Evolutionary conservation across 2,329 filamentous ascomycete species (phyloP).

Genomic region (Botrytis fragariae): DNA sequence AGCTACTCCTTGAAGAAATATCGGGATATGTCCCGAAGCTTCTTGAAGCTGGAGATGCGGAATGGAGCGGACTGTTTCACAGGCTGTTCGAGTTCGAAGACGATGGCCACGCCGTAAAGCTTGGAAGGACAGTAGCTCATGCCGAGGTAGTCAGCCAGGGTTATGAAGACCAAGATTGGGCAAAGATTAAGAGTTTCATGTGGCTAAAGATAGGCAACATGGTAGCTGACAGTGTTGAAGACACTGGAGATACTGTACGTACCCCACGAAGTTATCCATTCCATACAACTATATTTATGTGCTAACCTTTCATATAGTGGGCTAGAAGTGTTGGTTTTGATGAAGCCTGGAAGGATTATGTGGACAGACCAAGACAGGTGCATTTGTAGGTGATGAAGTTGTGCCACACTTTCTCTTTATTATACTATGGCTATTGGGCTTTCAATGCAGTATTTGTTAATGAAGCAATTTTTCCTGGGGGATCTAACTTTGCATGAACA

Average conservation of each 20-base stretch:
- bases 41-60: slow-evolving; percentile 30
- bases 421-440: not conserved
- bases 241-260: slow-evolving; percentile 39
- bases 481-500: not conserved
- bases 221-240: slow-evolving; percentile 60
- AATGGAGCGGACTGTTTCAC: slow-evolving; percentile 44
- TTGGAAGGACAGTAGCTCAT: slow-evolving; percentile 66
- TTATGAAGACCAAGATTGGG: slow-evolving; percentile 49
- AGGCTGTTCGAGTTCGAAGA: slow-evolving; percentile 55
- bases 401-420: not conserved
- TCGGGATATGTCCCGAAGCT: slow-evolving; percentile 53
- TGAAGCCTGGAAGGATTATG: slow-evolving; percentile 57
- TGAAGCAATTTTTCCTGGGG: not conserved
- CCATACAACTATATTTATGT: not conserved
- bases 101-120: slow-evolving; percentile 79
- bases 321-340: slow-evolving; percentile 61
- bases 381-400: slow-evolving; percentile 23
- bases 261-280: not conserved
- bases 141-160: slow-evolving; percentile 52
- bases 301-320: slow-evolving; percentile 45
- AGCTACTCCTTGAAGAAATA: slow-evolving; percentile 59
- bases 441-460: not conserved
- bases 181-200: slow-evolving; percentile 52
- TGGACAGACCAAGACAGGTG: slow-evolving; percentile 27
- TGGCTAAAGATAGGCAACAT: slow-evolving; percentile 63